phyloP scores from a whole-genome alignment of 179 eudicot species.

The Gypsophila paniculata region DNA sequence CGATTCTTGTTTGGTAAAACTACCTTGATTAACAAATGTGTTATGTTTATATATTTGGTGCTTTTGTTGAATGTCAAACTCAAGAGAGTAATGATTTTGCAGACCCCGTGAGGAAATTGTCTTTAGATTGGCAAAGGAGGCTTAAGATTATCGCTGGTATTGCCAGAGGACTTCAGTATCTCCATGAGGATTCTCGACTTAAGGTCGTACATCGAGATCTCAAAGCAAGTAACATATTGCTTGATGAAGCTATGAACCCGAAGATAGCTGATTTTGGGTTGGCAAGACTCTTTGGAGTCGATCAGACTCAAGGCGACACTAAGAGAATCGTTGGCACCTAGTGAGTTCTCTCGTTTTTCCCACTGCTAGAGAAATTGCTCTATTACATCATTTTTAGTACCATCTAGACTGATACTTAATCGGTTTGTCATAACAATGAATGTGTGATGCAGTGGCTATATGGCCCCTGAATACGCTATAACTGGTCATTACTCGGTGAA shows the following conservation, averaged over 20 bases:
- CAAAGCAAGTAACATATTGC: constrained; percentile 42
- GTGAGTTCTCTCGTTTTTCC: constrained; percentile 28
- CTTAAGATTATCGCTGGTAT: constrained; percentile 37
- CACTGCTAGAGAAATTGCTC: not conserved
- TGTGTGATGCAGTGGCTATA: constrained; percentile 24
- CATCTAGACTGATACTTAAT: not conserved
- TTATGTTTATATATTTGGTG: not conserved
- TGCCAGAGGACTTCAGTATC: constrained; percentile 46
- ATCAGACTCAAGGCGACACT: constrained; percentile 41
- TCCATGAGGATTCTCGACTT: constrained; percentile 48
- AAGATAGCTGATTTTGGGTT: constrained; percentile 54
- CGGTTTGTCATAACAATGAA: not conserved
- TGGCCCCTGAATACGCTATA: constrained; percentile 24
- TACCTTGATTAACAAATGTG: not conserved
- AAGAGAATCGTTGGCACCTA: constrained; percentile 41
- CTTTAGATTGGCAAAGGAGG: constrained; percentile 39
- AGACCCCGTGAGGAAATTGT: constrained; percentile 21
- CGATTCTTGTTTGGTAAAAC: constrained; percentile 16
- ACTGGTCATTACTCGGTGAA: constrained; percentile 23
- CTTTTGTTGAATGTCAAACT: not conserved
- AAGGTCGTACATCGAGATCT: constrained; percentile 50
- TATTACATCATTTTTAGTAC: not conserved
- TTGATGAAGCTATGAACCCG: constrained; percentile 31
- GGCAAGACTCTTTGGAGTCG: constrained; percentile 42
- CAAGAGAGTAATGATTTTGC: not conserved